These are phyloP conservation scores for Penicillium macrosclerotiorum DNA, from an alignment of 495 filamentous ascomycete species.

Conservation along the genomic window DNA sequence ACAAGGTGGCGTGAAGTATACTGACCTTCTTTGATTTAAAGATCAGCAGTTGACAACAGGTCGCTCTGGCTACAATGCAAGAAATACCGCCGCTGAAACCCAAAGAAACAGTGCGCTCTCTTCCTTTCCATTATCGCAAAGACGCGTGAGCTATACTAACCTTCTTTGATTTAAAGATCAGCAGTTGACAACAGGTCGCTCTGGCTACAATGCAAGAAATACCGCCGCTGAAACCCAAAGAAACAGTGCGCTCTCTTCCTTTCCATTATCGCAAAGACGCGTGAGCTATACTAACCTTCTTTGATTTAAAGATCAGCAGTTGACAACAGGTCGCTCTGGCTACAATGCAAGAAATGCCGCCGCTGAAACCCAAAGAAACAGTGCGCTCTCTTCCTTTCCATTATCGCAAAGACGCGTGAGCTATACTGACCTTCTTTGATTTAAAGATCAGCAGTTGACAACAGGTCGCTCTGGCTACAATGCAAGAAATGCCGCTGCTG, in stretches of 20 bases:
- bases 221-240: no score
- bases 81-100: no score
- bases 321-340: slow-evolving; percentile 12
- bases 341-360: slow-evolving; percentile 10
- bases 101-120: no score
- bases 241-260: not conserved
- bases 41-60: no score
- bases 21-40: no score
- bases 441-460: slow-evolving; percentile 14
- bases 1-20: no score
- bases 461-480: slow-evolving; percentile 12
- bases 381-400: not conserved
- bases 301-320: slow-evolving; percentile 16
- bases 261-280: not conserved
- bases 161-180: no score
- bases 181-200: no score
- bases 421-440: slow-evolving; percentile 15
- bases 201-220: no score
- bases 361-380: slow-evolving; percentile 16
- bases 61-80: no score
- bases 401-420: not conserved
- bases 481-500: slow-evolving; percentile 13
- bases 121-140: no score
- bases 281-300: slow-evolving; percentile 13
- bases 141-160: no score